These are phyloP conservation scores for Albugo laibachii DNA, from an alignment of 352 stramenopile species.

Conservation along the genomic window DNA sequence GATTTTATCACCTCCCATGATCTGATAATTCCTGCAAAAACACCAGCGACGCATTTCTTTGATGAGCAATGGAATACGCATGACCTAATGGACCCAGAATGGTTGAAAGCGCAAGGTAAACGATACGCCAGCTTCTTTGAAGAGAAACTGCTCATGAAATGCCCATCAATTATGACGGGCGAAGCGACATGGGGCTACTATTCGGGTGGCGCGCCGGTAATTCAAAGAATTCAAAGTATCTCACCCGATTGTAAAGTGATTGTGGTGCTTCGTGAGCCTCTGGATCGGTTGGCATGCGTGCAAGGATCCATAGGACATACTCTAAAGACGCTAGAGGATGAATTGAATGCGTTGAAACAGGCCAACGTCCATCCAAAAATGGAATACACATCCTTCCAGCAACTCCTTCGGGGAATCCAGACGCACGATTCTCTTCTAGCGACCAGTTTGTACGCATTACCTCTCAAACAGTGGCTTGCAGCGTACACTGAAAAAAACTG, in stretches of 20 bases:
- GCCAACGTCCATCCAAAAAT: conserved; percentile 56
- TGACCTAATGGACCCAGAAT: conserved; percentile 26
- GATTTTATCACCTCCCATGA: conserved; percentile 96
- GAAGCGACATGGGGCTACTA: conserved; percentile 86
- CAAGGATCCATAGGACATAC: conserved; percentile 49
- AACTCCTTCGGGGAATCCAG: conserved; percentile 22
- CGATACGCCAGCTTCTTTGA: conserved; percentile 79
- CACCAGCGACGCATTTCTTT: conserved; percentile 96
- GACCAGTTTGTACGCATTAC: conserved; percentile 87
- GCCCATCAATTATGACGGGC: conserved; percentile 83
- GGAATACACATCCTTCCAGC: conserved; percentile 46
- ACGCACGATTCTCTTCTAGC: conserved; percentile 53
- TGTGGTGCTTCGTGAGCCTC: conserved; percentile 61
- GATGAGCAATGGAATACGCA: conserved; percentile 92
- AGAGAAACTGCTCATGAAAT: conserved; percentile 54
- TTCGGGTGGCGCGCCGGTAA: conserved; percentile 51
- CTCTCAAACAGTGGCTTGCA: conserved; percentile 84
- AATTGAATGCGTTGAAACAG: conserved; percentile 36
- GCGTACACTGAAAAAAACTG: conserved; percentile 82
- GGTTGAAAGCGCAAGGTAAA: conserved; percentile 19
- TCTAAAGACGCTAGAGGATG: conserved; percentile 35
- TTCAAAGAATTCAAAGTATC: conserved; percentile 54
- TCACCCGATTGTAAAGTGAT: conserved; percentile 73
- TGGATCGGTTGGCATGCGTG: conserved; percentile 58
- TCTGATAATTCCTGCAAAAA: conserved; percentile 75